Percentiles rank a stretch among this genome's conserved stretches.
phyloP scores from a whole-genome alignment of 163 green algal genomes.

The Scenedesmus sp. region DNA sequence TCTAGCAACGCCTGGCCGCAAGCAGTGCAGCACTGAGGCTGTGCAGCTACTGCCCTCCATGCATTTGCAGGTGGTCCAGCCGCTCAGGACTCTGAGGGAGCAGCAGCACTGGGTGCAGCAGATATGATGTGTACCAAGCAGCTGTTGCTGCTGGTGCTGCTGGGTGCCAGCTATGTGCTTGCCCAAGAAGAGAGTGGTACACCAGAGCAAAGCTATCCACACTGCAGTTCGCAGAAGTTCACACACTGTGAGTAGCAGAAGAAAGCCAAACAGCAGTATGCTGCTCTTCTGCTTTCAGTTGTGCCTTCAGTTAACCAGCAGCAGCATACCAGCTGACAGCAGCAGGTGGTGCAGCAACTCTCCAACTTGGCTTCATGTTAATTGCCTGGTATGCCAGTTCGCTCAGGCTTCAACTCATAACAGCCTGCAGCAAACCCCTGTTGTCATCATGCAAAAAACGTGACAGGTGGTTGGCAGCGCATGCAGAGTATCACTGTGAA shows the following conservation, averaged over 20 bases:
- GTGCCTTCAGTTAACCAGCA: not conserved
- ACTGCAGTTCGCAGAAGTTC: slow-evolving; percentile 13
- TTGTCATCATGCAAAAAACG: not conserved
- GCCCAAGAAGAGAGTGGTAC: not conserved
- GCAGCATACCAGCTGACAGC: not conserved
- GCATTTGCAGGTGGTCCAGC: not conserved
- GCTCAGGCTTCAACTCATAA: not conserved
- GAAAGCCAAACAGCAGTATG: not conserved
- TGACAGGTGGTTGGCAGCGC: not conserved
- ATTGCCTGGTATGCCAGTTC: not conserved
- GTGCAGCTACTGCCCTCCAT: not conserved
- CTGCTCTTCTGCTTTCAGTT: not conserved
- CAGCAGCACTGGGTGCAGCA: not conserved
- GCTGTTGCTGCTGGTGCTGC: slow-evolving; percentile 4
- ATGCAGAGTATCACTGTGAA: not conserved
- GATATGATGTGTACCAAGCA: not conserved
- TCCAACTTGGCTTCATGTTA: not conserved
- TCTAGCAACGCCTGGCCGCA: not conserved
- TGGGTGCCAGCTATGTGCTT: not conserved
- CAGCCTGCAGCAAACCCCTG: not conserved
- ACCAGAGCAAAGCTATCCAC: slow-evolving; percentile 18
- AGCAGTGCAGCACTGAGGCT: not conserved
- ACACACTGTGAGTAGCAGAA: not conserved
- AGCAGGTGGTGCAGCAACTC: not conserved
- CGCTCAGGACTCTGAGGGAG: not conserved